Base-by-base conservation (phyloP, 1,139 yeast genomes). In the Eremothecium coryli region DNA sequence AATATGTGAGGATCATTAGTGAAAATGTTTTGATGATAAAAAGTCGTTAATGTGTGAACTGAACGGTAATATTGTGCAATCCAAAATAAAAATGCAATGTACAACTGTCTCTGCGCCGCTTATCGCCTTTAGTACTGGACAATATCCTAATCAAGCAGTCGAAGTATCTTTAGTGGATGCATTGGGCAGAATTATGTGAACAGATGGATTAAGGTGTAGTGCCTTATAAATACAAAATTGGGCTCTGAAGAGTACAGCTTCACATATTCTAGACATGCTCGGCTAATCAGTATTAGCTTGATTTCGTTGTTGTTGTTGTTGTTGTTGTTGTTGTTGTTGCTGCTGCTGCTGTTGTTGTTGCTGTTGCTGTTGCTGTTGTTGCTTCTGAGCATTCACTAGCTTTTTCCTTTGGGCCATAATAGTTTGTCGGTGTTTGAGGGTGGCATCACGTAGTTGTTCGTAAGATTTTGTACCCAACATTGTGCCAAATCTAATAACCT, bases 381-480 rank as follows among this genome's bases (percentile, higher is more conserved):
- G 57, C 53, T 57, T 53, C 36, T 61, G 60, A 18, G 60, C 57
- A 30, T 54, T 58, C 10, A 55, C 39, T 33, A 46, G 43, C 31
- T 53, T 57, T 36, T 64, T 54, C 46, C 60, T 61, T 36, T 65
- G 66, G 35, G 63, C 64, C 43, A 67, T 67, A 23, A 63, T 62
- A 33, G 71, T 71, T 39, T 69, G 73, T 38, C 75, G 71, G 44
- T 76, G 76, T 35, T 68, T 54, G 53, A 55, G 51, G 48, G 59
- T 68, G 16, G 57, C 66, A 44, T 61, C 71, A 54, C 60, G 65
- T 54, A 62, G 70, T 57, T 59, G 78, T 60, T 81, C 96, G 52
- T 82, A 82, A 0, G 95, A 79, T 57, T 88, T 88, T 4, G 93
- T 76, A 31, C 86, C 66, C 28, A 88, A 61, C 95, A 86, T 85